A percentile compares a stretch with the other conserved stretches of the same genome.
These are phyloP conservation scores for Pyrenula massariospora DNA, from an alignment of 495 filamentous ascomycete genomes.

Conservation along the genomic window DNA sequence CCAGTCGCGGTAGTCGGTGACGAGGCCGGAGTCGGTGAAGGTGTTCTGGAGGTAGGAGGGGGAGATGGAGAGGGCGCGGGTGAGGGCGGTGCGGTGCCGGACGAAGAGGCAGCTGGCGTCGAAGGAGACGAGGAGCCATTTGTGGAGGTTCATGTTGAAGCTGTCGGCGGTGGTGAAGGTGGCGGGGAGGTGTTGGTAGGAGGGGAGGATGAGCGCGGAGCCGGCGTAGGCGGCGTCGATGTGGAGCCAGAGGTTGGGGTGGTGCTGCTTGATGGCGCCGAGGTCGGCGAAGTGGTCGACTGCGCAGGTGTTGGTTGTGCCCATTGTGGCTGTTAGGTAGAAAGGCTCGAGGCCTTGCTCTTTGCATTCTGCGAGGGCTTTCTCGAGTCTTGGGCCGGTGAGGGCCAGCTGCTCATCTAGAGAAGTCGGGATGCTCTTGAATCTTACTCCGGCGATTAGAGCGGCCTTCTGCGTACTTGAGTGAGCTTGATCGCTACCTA, in stretches of 20 bases:
- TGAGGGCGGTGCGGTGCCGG: conserved; percentile 60
- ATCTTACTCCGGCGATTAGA: conserved; percentile 72
- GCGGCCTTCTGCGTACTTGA: conserved; percentile 80
- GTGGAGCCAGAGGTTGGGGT: conserved; percentile 72
- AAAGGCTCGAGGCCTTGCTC: conserved; percentile 66
- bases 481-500: conserved; percentile 72
- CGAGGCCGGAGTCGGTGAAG: conserved; percentile 68
- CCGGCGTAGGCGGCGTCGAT: conserved; percentile 96
- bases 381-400: conserved; percentile 49
- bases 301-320: conserved; percentile 81
- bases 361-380: conserved; percentile 46
- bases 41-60: conserved; percentile 74
- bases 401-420: conserved; percentile 56
- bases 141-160: conserved; percentile 95
- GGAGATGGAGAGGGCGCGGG: conserved; percentile 68
- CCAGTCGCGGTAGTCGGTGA: conserved; percentile 98
- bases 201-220: conserved; percentile 65
- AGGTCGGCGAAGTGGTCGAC: conserved; percentile 72
- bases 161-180: conserved; percentile 63
- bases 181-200: conserved; percentile 56
- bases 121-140: conserved; percentile 94
- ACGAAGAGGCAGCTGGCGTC: conserved; percentile 78
- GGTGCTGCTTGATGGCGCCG: conserved; percentile 43
- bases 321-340: conserved; percentile 74
- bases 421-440: conserved; percentile 49